Evolutionary conservation across 2,329 filamentous ascomycete genomes (phyloP).

Genomic region (Alternaria metachromatica): DNA sequence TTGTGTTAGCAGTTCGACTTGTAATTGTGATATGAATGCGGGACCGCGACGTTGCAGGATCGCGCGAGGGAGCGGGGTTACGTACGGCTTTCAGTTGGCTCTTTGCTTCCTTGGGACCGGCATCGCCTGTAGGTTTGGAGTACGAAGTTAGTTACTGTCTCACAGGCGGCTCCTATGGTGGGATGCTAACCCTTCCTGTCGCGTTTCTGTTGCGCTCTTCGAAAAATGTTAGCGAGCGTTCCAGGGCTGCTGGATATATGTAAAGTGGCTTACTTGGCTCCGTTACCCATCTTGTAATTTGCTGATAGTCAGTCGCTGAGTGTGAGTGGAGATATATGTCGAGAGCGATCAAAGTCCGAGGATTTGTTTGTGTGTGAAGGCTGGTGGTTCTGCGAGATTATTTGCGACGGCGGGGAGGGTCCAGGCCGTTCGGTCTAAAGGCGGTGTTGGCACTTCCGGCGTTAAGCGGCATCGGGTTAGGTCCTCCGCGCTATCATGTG

Average conservation of each 20-base stretch:
- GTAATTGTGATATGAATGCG: neutral
- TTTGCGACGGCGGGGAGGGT: slow-evolving; percentile 30
- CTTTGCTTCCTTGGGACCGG: slow-evolving; percentile 1
- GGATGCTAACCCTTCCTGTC: slow-evolving; percentile 36
- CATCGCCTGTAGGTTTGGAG: neutral
- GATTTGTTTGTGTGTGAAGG: slow-evolving; percentile 12
- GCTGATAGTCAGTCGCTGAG: slow-evolving; percentile 24
- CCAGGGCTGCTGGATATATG: too few species aligned
- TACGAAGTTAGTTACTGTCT: neutral
- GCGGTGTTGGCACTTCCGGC: slow-evolving; percentile 10
- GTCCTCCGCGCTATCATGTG: slow-evolving; percentile 21
- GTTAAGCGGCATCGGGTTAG: slow-evolving; percentile 19
- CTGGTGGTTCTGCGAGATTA: slow-evolving; percentile 29
- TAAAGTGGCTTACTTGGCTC: slow-evolving; percentile 38
- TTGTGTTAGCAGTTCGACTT: slow-evolving; percentile 2
- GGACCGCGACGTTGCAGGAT: neutral
- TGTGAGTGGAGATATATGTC: slow-evolving; percentile 14
- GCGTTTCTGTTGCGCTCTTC: slow-evolving; percentile 48
- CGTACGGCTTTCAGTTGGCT: slow-evolving; percentile 35
- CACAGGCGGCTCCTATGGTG: slow-evolving; percentile 39
- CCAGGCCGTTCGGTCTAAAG: slow-evolving; percentile 24
- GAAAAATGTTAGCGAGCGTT: slow-evolving; percentile 23
- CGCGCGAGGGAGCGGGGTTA: neutral
- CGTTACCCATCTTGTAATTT: slow-evolving; percentile 45
- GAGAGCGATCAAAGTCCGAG: slow-evolving; percentile 12